Percentiles rank a stretch among this genome's conserved stretches.
Evolutionary conservation across 2,329 filamentous ascomycete species (phyloP).

Genomic region (Colletotrichum salicis): DNA sequence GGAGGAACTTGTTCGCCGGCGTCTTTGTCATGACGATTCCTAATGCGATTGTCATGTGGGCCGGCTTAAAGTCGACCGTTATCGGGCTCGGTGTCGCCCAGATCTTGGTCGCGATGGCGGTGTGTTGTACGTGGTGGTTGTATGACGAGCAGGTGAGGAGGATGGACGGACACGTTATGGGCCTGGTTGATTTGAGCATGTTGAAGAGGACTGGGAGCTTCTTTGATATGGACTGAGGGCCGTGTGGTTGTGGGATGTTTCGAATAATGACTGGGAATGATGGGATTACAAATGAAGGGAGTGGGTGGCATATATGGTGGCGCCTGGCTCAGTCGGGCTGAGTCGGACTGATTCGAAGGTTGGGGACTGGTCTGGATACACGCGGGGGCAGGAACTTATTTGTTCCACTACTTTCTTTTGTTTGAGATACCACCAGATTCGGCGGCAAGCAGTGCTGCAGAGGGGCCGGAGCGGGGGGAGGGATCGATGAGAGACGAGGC

Average conservation of each 20-base stretch:
- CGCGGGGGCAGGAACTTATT: not conserved
- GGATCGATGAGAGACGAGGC: not conserved
- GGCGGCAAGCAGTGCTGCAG: not conserved
- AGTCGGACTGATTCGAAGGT: not conserved
- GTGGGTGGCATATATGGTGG: not conserved
- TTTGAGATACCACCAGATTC: constrained; percentile 1
- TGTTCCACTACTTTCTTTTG: not conserved
- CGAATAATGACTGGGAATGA: not conserved
- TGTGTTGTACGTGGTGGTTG: constrained; percentile 53
- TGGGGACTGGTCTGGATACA: not conserved
- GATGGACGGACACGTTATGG: constrained; percentile 59
- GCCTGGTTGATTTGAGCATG: constrained; percentile 55
- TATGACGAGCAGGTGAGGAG: constrained; percentile 54
- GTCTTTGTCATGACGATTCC: constrained; percentile 56
- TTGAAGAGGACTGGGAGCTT: constrained; percentile 57
- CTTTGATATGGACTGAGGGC: constrained; percentile 53
- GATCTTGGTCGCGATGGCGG: constrained; percentile 47
- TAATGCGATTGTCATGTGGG: constrained; percentile 43
- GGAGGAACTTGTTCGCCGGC: constrained; percentile 54
- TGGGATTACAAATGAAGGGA: not conserved
- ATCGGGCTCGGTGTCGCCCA: constrained; percentile 57
- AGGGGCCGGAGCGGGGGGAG: too few relatives aligned
- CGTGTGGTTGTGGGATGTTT: not conserved
- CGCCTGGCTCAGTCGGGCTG: too few relatives aligned
- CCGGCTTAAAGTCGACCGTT: constrained; percentile 50